Conservation (phyloP, 306 rosid genomes). For the Vicia faba region DNA sequence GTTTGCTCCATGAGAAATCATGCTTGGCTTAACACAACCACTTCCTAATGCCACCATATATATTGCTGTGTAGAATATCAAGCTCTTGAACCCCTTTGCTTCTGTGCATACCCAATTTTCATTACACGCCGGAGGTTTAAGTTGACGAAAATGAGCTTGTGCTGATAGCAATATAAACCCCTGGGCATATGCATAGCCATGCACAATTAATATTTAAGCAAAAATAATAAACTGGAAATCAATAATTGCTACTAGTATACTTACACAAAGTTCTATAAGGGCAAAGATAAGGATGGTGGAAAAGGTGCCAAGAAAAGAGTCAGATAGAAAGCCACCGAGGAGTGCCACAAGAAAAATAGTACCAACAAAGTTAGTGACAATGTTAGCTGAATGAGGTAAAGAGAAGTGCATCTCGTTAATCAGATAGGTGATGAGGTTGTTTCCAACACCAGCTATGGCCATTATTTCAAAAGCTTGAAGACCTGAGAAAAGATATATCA, state of each 20-base stretch:
- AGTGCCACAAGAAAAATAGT: slow-evolving; percentile 91
- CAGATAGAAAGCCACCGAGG: slow-evolving; percentile 87
- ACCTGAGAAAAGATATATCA: slow-evolving; percentile 46
- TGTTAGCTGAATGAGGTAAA: slow-evolving; percentile 75
- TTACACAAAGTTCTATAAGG: slow-evolving; percentile 87
- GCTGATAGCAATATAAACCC: slow-evolving; percentile 90
- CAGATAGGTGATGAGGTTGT: slow-evolving; percentile 94
- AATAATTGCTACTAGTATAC: neutral
- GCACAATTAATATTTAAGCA: too few species aligned
- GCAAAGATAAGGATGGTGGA: slow-evolving; percentile 97
- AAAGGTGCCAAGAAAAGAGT: slow-evolving; percentile 91
- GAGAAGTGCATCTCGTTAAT: slow-evolving; percentile 93
- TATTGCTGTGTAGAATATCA: slow-evolving; percentile 77
- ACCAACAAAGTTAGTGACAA: slow-evolving; percentile 95
- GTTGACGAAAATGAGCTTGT: slow-evolving; percentile 86
- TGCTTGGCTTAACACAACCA: slow-evolving; percentile 94
- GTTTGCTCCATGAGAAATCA: slow-evolving; percentile 94
- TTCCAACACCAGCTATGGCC: slow-evolving; percentile 99
- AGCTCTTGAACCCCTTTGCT: slow-evolving; percentile 76
- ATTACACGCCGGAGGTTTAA: slow-evolving; percentile 82
- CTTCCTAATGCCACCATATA: slow-evolving; percentile 94
- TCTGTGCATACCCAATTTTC: slow-evolving; percentile 53
- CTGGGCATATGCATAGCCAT: slow-evolving; percentile 32
- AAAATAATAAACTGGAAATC: too few species aligned
- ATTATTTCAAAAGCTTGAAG: slow-evolving; percentile 90